Conservation (phyloP, 345 rosid species). For the Cochlearia excelsa region DNA sequence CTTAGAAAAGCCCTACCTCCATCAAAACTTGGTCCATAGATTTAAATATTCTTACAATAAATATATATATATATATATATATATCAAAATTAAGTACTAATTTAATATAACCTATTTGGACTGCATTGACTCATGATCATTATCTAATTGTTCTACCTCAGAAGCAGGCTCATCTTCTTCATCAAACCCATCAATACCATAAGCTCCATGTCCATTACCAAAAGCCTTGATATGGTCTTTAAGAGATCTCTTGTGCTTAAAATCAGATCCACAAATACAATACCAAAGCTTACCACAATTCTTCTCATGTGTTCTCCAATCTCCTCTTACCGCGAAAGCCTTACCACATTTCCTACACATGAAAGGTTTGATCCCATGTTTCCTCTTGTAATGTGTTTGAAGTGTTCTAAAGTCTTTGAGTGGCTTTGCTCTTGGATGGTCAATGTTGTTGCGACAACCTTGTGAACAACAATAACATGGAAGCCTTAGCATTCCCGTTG, state of each 20-base stretch:
- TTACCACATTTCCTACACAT: constrained; percentile 69
- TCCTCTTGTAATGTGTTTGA: constrained; percentile 83
- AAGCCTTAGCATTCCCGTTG: constrained; percentile 70
- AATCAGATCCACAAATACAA: constrained; percentile 75
- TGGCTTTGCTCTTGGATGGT: constrained; percentile 73
- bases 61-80: constrained; percentile 30
- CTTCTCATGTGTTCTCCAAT: constrained; percentile 89
- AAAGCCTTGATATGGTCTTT: constrained; percentile 77
- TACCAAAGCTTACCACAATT: constrained; percentile 82
- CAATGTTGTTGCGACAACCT: constrained; percentile 73
- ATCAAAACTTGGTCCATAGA: constrained; percentile 35
- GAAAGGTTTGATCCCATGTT: constrained; percentile 71
- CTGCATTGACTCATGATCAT: constrained; percentile 39
- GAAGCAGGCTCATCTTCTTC: constrained; percentile 63
- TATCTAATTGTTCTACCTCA: constrained; percentile 48
- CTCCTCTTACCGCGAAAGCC: constrained; percentile 76
- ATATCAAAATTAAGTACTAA: constrained; percentile 25
- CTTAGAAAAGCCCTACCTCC: constrained; percentile 26
- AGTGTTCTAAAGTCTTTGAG: constrained; percentile 83
- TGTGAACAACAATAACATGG: constrained; percentile 70
- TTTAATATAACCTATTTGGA: constrained; percentile 31
- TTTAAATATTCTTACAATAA: constrained; percentile 16
- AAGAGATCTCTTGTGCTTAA: constrained; percentile 75
- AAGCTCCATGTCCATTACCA: constrained; percentile 64
- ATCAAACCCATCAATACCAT: constrained; percentile 41